Conservation (phyloP, 78 protist genomes). For the Anaeramoeba ignava region DNA sequence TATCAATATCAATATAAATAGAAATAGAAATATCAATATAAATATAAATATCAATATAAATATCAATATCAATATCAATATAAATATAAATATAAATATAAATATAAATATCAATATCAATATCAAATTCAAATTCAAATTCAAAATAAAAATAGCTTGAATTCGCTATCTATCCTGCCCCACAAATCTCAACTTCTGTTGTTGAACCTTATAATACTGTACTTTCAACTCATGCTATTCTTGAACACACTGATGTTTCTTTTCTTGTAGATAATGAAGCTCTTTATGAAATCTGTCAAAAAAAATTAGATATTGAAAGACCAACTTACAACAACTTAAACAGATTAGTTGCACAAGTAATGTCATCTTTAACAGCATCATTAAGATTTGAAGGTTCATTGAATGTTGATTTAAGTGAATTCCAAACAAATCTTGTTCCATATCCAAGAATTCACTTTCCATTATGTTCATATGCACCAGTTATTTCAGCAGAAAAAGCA, state of each 20-base stretch:
- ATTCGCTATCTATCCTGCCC: slow-evolving; percentile 65
- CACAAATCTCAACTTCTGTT: slow-evolving; percentile 89
- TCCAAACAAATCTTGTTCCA: slow-evolving; percentile 97
- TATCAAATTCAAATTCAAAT: not conserved
- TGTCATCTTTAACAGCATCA: slow-evolving; percentile 91
- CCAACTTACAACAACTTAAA: slow-evolving; percentile 97
- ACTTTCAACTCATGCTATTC: slow-evolving; percentile 81
- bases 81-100: not conserved
- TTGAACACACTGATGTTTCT: slow-evolving; percentile 93
- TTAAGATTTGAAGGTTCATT: slow-evolving; percentile 93
- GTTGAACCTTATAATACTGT: slow-evolving; percentile 99
- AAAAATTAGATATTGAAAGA: slow-evolving; percentile 79
- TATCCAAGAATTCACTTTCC: slow-evolving; percentile 93
- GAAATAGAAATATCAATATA: no score
- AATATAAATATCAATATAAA: no score
- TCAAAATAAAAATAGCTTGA: not conserved
- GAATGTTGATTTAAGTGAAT: slow-evolving; percentile 95
- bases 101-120: not conserved
- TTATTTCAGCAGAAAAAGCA: slow-evolving; percentile 92
- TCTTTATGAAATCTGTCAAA: slow-evolving; percentile 94
- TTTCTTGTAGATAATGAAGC: slow-evolving; percentile 92
- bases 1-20: no score
- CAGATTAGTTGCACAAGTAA: slow-evolving; percentile 88
- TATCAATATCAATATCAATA: not conserved
- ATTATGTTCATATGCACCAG: slow-evolving; percentile 85